Evolutionary conservation across 306 rosid species (phyloP), one percentile per base, ranked within the genome.

Genomic region (Dalbergia cultrata): DNA sequence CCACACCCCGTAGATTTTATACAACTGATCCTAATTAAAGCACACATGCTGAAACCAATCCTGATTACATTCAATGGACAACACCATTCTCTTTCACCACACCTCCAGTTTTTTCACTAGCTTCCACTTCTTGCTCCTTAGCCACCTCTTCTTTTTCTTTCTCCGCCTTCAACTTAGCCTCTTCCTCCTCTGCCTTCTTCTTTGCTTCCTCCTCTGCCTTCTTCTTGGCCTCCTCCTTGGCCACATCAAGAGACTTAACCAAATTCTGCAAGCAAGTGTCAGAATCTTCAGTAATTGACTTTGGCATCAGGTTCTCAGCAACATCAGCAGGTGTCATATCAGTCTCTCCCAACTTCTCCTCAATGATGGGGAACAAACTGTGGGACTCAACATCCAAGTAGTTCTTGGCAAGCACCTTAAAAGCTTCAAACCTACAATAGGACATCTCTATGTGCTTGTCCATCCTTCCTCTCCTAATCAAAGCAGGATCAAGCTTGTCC

Each of bases 241-340:
- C 66, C 13, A 0, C 4, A 9, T 83, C 72, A 58, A 73, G 45
- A 50, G 82, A 90, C 72, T 86, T 37, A 13, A 89, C 65, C 80
- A 90, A 47, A 49, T 57, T 87, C 87, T 84, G 52, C 83, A 90
- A 77, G 41, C 92, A 80, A 57, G 45, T 34, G 0, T 74, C 77
- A 0, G 17, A 69, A 54, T 83, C 85, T 14, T 88, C 87, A 0
- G 18, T 16, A 3, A 43, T 19, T 4, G 92, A 82, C 75, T 92
- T 92, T 0, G 91, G 92, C 91, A 89, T 89, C 67, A 92, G 57
- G 80, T 82, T 87, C 85, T 92, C 93, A 2, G 95, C 97, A 8
- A 92, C 91, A 73, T 90, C 92, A 35, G 93, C 93, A 53, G 92
- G 97, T 39, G 90, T 64, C 78, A 85, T 85, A 12, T 85, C 68